These are phyloP conservation scores for Spinellus fusiger DNA, from an alignment of 192 early-diverging fungal genomes.

Conservation along the genomic window DNA sequence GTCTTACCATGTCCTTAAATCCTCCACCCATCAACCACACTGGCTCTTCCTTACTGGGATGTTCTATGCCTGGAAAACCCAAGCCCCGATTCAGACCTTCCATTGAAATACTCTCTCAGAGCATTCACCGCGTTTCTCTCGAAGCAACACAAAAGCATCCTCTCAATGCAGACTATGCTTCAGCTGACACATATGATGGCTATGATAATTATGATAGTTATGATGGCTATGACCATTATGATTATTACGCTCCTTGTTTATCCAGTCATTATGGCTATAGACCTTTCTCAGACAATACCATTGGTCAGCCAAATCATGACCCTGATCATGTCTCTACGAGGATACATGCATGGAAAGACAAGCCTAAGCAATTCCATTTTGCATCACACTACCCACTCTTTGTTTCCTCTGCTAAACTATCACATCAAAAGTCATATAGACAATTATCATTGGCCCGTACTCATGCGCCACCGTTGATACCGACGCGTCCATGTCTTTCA, in stretches of 20 bases:
- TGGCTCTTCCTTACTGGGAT: not conserved
- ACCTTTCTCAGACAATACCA: not conserved
- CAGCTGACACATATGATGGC: not conserved
- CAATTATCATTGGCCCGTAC: not conserved
- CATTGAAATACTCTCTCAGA: no score
- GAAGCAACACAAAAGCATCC: not conserved
- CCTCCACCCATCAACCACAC: not conserved
- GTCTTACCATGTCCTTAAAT: not conserved
- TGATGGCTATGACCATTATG: not conserved
- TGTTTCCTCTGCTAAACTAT: not conserved
- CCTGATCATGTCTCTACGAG: no score
- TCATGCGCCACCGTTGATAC: not conserved
- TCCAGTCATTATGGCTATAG: not conserved
- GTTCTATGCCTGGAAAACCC: no score
- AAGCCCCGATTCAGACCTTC: no score
- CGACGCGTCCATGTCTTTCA: not conserved
- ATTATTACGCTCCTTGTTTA: not conserved
- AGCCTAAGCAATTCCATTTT: not conserved
- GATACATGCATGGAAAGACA: no score
- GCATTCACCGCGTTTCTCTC: no score
- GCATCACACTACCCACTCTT: not conserved
- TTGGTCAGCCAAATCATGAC: not conserved
- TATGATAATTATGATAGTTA: not conserved
- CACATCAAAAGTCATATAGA: not conserved
- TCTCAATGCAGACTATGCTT: not conserved